Conservation (phyloP, 2,329 filamentous ascomycete species). For the Hypoxylon sp. region DNA sequence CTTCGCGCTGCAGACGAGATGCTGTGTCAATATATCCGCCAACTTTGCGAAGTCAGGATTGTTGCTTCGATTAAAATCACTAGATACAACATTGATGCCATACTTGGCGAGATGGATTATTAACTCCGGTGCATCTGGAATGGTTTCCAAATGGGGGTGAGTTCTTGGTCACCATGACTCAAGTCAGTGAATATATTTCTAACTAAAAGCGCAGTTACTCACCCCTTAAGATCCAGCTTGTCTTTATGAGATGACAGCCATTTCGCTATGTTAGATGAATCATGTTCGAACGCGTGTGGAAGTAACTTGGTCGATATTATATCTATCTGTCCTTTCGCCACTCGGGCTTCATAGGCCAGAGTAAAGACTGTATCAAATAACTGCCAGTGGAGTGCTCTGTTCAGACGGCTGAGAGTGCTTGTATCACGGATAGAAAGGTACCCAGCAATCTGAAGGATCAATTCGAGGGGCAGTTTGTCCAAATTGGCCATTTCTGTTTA, state of each 20-base stretch:
- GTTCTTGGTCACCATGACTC: no score
- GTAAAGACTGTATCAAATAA: not conserved
- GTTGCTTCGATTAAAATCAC: no score
- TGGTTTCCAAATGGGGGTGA: no score
- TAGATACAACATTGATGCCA: no score
- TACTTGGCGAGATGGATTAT: no score
- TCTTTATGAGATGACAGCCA: not conserved
- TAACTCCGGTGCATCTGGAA: no score
- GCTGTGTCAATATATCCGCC: no score
- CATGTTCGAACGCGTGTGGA: not conserved
- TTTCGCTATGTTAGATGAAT: conserved; percentile 4
- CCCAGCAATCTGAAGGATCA: not conserved
- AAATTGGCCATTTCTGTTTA: conserved; percentile 2
- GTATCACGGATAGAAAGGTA: not conserved
- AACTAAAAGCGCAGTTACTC: no score
- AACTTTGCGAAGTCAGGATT: no score
- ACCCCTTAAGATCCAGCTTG: no score
- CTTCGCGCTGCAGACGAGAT: no score
- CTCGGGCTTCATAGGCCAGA: not conserved
- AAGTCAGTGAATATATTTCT: no score
- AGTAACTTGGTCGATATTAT: not conserved
- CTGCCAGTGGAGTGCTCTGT: conserved; percentile 5
- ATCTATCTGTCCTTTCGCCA: not conserved
- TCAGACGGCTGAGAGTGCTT: not conserved
- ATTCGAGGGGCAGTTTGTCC: not conserved